These are phyloP conservation scores for Curvularia spicifera DNA, from an alignment of 2,329 filamentous ascomycete genomes.

Conservation along the genomic window DNA sequence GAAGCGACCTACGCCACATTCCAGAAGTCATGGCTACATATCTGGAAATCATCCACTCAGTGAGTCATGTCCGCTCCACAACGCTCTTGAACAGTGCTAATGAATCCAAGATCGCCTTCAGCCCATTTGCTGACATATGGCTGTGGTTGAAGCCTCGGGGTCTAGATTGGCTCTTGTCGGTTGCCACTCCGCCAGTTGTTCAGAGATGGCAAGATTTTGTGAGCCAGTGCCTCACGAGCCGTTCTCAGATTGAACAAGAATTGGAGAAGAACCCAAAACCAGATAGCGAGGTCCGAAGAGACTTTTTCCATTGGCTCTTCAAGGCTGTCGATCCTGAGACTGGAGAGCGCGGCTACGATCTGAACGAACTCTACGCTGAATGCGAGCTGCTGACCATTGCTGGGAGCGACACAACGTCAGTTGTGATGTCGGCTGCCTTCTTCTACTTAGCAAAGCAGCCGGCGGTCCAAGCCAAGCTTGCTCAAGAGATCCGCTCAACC, in stretches of 20 bases:
- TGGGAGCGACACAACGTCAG: slow-evolving; percentile 33
- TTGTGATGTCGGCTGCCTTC: slow-evolving; percentile 26
- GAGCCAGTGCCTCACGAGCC: slow-evolving; percentile 22
- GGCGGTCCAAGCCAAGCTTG: slow-evolving; percentile 23
- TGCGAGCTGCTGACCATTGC: slow-evolving; percentile 32
- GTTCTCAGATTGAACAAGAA: slow-evolving; percentile 21
- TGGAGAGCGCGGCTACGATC: slow-evolving; percentile 41
- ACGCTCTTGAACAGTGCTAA: background rate
- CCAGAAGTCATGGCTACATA: slow-evolving; percentile 29
- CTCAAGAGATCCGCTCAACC: slow-evolving; percentile 24
- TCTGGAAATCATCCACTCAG: slow-evolving; percentile 27
- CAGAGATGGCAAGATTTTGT: slow-evolving; percentile 28
- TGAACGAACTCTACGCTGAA: slow-evolving; percentile 49
- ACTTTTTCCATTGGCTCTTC: slow-evolving; percentile 53
- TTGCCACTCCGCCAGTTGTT: slow-evolving; percentile 24
- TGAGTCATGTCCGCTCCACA: slow-evolving; percentile 8
- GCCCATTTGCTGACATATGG: slow-evolving; percentile 18
- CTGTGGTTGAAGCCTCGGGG: slow-evolving; percentile 34
- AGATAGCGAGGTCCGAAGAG: slow-evolving; percentile 39
- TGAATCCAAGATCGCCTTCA: slow-evolving; percentile 5
- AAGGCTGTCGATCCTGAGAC: slow-evolving; percentile 52
- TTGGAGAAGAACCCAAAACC: slow-evolving; percentile 23
- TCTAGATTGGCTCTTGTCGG: slow-evolving; percentile 25
- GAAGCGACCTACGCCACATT: slow-evolving; percentile 29
- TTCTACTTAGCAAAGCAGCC: slow-evolving; percentile 32